These are phyloP conservation scores for Penicillium fimorum DNA, from an alignment of 495 filamentous ascomycete genomes.

Conservation along the genomic window DNA sequence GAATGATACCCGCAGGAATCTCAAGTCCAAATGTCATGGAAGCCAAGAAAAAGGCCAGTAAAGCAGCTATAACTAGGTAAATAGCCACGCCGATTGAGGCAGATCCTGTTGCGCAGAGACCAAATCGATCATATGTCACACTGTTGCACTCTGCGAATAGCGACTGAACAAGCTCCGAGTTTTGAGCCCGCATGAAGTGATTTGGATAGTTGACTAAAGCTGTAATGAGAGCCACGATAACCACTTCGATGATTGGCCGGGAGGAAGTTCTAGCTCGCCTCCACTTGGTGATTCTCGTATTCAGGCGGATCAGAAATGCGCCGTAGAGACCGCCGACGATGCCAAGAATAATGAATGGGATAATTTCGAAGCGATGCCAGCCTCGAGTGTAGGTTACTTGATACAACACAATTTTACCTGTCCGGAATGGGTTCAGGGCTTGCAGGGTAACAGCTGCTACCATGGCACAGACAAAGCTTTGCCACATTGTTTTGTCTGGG, in stretches of 20 bases:
- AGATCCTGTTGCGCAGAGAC: conserved; percentile 77
- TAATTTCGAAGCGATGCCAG: conserved; percentile 94
- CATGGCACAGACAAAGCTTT: conserved; percentile 98
- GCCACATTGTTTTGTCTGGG: conserved; percentile 99
- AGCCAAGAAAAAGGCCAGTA: conserved; percentile 82
- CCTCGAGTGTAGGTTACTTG: conserved; percentile 90
- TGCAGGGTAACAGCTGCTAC: conserved; percentile 91
- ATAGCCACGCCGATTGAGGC: conserved; percentile 71
- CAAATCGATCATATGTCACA: conserved; percentile 75
- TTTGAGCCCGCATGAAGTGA: conserved; percentile 89
- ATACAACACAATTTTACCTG: conserved; percentile 93
- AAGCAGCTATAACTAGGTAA: conserved; percentile 73
- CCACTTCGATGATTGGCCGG: conserved; percentile 74
- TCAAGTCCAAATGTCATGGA: conserved; percentile 94
- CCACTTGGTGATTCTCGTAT: conserved; percentile 84
- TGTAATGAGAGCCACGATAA: conserved; percentile 70
- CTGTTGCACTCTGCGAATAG: conserved; percentile 88
- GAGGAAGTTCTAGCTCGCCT: conserved; percentile 57
- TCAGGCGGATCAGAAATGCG: conserved; percentile 89
- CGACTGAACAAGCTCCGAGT: conserved; percentile 85
- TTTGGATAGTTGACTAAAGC: conserved; percentile 93
- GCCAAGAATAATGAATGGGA: conserved; percentile 84
- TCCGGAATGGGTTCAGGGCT: conserved; percentile 90
- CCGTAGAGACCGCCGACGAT: conserved; percentile 91
- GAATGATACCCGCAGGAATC: conserved; percentile 92